These are phyloP conservation scores for Fusarium dimerum DNA, from an alignment of 2,329 filamentous ascomycete genomes.

Conservation along the genomic window DNA sequence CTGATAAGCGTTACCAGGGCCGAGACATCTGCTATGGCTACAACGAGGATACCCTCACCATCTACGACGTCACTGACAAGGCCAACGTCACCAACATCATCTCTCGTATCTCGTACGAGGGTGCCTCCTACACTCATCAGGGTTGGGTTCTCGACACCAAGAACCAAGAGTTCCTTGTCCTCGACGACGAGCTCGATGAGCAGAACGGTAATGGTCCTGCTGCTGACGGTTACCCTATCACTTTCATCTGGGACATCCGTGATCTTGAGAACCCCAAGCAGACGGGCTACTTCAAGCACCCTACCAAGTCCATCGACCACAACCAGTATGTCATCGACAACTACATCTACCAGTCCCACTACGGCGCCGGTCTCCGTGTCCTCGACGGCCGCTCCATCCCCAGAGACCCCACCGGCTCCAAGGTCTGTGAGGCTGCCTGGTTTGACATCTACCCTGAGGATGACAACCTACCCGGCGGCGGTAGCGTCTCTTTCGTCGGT, in stretches of 20 bases:
- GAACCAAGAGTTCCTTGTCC: slow-evolving; percentile 47
- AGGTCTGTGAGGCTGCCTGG: slow-evolving; percentile 48
- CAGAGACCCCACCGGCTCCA: slow-evolving; percentile 44
- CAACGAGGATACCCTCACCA: slow-evolving; percentile 55
- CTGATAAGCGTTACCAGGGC: slow-evolving; percentile 48
- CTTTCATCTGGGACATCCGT: slow-evolving; percentile 53
- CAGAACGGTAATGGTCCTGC: slow-evolving; percentile 39
- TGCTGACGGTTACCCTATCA: slow-evolving; percentile 46
- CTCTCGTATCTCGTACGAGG: slow-evolving; percentile 56
- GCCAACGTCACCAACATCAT: slow-evolving; percentile 43
- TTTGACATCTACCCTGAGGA: slow-evolving; percentile 55
- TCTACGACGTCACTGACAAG: slow-evolving; percentile 55
- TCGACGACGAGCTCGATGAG: slow-evolving; percentile 58
- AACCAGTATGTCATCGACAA: slow-evolving; percentile 50
- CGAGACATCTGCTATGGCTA: slow-evolving; percentile 59
- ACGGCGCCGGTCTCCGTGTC: slow-evolving; percentile 48
- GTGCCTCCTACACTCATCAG: slow-evolving; percentile 60
- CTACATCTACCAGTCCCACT: slow-evolving; percentile 51
- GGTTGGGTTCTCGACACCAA: slow-evolving; percentile 52
- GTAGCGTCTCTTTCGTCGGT: slow-evolving; percentile 42
- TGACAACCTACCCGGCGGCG: slow-evolving; percentile 40
- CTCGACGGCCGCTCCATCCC: slow-evolving; percentile 39
- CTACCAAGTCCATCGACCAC: slow-evolving; percentile 46
- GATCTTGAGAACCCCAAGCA: slow-evolving; percentile 44
- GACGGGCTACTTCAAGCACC: slow-evolving; percentile 44